phyloP scores from a whole-genome alignment of 441 rosid species.

The Iberis amara region DNA sequence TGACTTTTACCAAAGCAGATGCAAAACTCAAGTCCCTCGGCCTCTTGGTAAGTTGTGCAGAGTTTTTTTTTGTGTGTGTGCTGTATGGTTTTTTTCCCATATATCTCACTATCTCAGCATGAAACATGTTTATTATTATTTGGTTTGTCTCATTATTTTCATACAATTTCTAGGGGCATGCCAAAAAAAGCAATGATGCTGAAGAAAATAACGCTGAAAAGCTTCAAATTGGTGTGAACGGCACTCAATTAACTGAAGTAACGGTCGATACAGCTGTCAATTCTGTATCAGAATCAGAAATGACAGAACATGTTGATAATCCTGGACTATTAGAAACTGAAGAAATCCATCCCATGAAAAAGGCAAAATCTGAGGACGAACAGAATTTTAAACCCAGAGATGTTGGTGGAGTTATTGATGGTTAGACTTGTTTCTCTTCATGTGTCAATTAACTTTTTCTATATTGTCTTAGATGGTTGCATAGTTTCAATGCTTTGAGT shows the following conservation, averaged over 20 bases:
- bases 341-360: constrained; percentile 59
- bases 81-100: constrained; percentile 2
- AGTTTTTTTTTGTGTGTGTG: neutral
- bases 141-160: neutral
- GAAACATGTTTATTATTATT: constrained; percentile 1
- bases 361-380: constrained; percentile 46
- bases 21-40: constrained; percentile 60
- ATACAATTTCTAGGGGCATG: constrained; percentile 36
- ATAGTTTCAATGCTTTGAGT: neutral
- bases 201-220: constrained; percentile 37
- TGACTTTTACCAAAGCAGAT: constrained; percentile 72
- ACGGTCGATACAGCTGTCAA: constrained; percentile 27
- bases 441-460: neutral
- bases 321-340: constrained; percentile 33
- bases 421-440: constrained; percentile 25
- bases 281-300: constrained; percentile 31
- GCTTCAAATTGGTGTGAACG: constrained; percentile 12
- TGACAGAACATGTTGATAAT: constrained; percentile 29
- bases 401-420: constrained; percentile 35
- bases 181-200: constrained; percentile 39
- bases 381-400: constrained; percentile 28
- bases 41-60: constrained; percentile 53
- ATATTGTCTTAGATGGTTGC: constrained; percentile 17
- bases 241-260: constrained; percentile 26
- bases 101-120: neutral